These are phyloP conservation scores for Cystofilobasidium bisporidii DNA, from an alignment of 768 basidiomycete genomes.

Conservation along the genomic window DNA sequence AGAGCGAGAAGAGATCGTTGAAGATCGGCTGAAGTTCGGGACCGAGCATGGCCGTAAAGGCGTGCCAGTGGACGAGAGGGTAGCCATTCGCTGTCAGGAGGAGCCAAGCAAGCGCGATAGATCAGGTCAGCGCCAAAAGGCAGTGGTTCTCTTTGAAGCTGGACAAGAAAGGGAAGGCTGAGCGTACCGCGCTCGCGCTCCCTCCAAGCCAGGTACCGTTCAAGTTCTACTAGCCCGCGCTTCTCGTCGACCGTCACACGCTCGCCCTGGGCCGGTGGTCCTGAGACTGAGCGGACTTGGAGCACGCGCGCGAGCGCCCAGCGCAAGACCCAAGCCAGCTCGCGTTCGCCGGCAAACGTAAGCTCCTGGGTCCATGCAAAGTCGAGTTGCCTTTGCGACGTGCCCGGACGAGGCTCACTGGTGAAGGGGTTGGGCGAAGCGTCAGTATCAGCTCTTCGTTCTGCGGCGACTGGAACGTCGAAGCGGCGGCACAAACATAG, in stretches of 20 bases:
- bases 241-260: conserved; percentile 35
- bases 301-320: conserved; percentile 82
- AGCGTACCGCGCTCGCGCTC: conserved; percentile 68
- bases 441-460: background rate
- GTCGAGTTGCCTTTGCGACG: background rate
- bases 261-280: background rate
- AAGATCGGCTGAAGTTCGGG: conserved; percentile 29
- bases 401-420: conserved; percentile 1
- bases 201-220: conserved; percentile 70
- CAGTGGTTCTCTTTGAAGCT: too few species aligned
- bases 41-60: conserved; percentile 47
- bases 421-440: background rate
- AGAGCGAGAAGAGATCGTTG: conserved; percentile 60
- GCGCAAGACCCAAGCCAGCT: conserved; percentile 80
- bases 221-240: conserved; percentile 78
- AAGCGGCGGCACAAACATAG: conserved; percentile 29
- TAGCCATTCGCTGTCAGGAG: conserved; percentile 50
- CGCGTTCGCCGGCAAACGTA: conserved; percentile 69
- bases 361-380: conserved; percentile 55
- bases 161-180: too few species aligned
- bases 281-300: conserved; percentile 54
- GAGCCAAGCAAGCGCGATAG: too few species aligned
- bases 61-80: conserved; percentile 61
- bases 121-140: too few species aligned
- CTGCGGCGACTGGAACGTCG: background rate